Evolutionary conservation across 2,329 filamentous ascomycete species (phyloP).

Genomic region (Penicillium paneum): DNA sequence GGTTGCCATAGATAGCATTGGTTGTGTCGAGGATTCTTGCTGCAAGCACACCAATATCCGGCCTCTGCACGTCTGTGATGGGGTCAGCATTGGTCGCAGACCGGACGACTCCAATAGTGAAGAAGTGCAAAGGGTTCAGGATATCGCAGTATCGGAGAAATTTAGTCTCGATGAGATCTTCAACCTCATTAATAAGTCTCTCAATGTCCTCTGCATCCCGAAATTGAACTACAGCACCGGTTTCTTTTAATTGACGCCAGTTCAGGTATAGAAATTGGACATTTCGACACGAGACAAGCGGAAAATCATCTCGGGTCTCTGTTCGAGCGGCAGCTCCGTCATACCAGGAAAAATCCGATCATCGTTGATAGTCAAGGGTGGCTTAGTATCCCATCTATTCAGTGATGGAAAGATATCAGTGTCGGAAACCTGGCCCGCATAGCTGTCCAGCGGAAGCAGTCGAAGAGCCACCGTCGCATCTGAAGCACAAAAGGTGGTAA

Average conservation of each 20-base stretch:
- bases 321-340: conserved; percentile 39
- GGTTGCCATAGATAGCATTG: conserved; percentile 37
- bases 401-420: conserved; percentile 15
- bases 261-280: conserved; percentile 22
- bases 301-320: conserved; percentile 45
- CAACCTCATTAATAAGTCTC: conserved; percentile 28
- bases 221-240: conserved; percentile 4
- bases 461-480: conserved; percentile 28
- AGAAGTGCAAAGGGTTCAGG: conserved; percentile 39
- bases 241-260: conserved; percentile 7
- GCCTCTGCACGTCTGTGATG: conserved; percentile 2
- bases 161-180: conserved; percentile 32
- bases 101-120: conserved; percentile 44
- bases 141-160: conserved; percentile 37
- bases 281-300: conserved; percentile 28
- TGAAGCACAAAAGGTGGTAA: conserved; percentile 48
- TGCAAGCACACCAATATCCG: conserved; percentile 9
- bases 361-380: conserved; percentile 42
- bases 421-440: conserved; percentile 30
- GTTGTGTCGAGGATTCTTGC: conserved; percentile 25
- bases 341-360: conserved; percentile 40
- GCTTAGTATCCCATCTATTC: conserved; percentile 18
- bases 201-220: conserved; percentile 11
- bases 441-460: conserved; percentile 22
- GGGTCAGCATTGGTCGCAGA: conserved; percentile 42